Base-by-base conservation (phyloP, 495 filamentous ascomycete genomes). In the Parathielavia hyrcaniae region DNA sequence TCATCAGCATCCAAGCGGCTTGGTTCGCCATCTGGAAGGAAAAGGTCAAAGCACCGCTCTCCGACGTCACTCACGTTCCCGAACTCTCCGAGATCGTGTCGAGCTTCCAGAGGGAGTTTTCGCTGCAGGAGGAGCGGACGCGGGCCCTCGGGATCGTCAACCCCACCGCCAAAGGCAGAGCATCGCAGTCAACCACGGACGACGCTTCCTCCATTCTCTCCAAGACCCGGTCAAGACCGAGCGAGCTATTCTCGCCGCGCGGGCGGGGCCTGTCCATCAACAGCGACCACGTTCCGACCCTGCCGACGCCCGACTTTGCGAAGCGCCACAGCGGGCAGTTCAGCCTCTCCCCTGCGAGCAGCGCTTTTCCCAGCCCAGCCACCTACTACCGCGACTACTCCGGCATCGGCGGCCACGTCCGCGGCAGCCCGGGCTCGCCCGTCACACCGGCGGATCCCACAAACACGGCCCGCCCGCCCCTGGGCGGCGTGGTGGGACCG, bases 1-100 rank as follows among this genome's bases (percentile, higher is more conserved):
- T 97, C 63, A 81, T 96, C 52, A 77, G 86, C 56, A 83, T 95
- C 40, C 91, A 97, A 60, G 75, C 80, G 3, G 72, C 84, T 17
- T 99, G 91, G 91, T 89, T 82, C 61, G 75, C 76, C 30, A 82
- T 86, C 14, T 87, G 90, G 83, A 85, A 88, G 61, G 82, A 83
- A 62, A 96, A 93, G 69, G 75, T 98, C 41, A 83, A 80, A 52
- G 77, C 82, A 41, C 80, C 92, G 8, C 79, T 97, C 10, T 84
- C 88, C 45, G 80, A 75, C 43, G n/a, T 75, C 19, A 64, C 74
- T 22, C 73, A 83, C 13, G 79, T 88, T 56, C 86, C 89, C 5
- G 82, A 83, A 22, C 72, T 84, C 9, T 70, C 86, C 11, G 76
- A 88, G 50, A 83, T 97, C 47, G 71, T 88, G 22, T 75, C 78